Evolutionary conservation across 1,139 yeast genomes (phyloP), one percentile per base, ranked within the genome.

Genomic region (Debaryomyces sp.): DNA sequence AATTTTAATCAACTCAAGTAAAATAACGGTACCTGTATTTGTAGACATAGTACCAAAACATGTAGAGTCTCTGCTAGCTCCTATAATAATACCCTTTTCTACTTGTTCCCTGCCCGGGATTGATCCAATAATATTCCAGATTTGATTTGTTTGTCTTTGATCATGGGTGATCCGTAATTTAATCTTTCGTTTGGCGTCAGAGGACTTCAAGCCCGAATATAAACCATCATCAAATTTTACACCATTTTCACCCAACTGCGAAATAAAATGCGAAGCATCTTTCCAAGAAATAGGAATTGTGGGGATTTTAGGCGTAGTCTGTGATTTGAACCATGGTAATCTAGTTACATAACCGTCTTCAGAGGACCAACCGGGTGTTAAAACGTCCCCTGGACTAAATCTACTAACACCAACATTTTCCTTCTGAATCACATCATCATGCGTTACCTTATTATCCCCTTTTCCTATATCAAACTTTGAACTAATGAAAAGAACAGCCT

Each of bases 21-120:
- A 63, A 1, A 87, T 75, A 0, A 87, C 83, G 0, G 95, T 85
- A 0, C 97, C 96, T 1, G 96, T 83, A 57, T 83, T 82, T 18
- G 94, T 84, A 30, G 82, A 78, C 2, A 83, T 70, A 0, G 96
- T 85, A 9, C 97, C 98, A 56, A 75, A 81, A 56, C 96, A 85
- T 29, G 82, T 68, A 0, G 96, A 75, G 60, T 92, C 97, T 54
- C 97, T 76, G 5, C 88, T 81, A 0, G 97, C 91, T 1, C 97
- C 97, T 50, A 94, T 80, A 6, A 92, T 75, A 6, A 94, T 70
- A 0, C 90, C 90, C 55, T 84, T 80, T 29, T 83, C 89, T 17
- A 76, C 71, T 65, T 90, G 96, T 62, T 94, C 98, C 43, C 84
- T 70, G 2, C 98, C 98, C 32, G 79, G 78, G 21, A 94, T 81